Base-by-base conservation (phyloP, 2,329 filamentous ascomycete species). In the Fonsecaea monophora region DNA sequence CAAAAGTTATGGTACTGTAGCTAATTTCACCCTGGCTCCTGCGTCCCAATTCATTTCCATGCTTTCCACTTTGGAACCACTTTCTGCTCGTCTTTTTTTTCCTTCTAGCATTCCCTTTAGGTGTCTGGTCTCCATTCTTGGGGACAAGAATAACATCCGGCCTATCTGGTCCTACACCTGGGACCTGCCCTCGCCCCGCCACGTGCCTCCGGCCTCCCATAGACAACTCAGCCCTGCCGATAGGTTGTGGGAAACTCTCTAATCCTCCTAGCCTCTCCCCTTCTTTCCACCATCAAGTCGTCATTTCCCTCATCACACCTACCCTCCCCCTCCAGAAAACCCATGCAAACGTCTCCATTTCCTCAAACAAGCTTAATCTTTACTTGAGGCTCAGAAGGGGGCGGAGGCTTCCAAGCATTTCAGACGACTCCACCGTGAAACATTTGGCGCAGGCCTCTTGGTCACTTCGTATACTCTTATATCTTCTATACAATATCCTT, bases 331-430 rank as follows among this genome's bases (percentile, higher is more conserved):
- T 67, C 63, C 54, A 55, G 48, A 48, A 68, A 67, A 25, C 67
- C 67, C 70, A 73, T 70, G 70, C 68, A 53, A 30, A 50, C 35
- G 60, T 66, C 70, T 67, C 64, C 67, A 66, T 68, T 50, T 68
- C 64, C 65, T 71, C 69, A 71, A 70, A 71, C 70, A 67, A 70
- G 67, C 69, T 69, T 72, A 72, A 70, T 70, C 68, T 71, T 70
- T 65, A 35, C 66, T 66, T 70, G 71, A 72, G 71, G 70, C 71
- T 73, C 71, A 70, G 68, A 70, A 73, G 67, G 71, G 71, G 71
- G 71, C 71, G 66, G 70, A 71, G 71, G 69, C 71, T 68, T 70
- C 69, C 70, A 69, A 70, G 64, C 68, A 68, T 70, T 70, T 50
- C 56, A 55, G 25, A 34, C 62, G 68, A 62, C 68, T 68, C 70